phyloP scores from a whole-genome alignment of 805 yeast species.

The Ogataea siamensis region DNA sequence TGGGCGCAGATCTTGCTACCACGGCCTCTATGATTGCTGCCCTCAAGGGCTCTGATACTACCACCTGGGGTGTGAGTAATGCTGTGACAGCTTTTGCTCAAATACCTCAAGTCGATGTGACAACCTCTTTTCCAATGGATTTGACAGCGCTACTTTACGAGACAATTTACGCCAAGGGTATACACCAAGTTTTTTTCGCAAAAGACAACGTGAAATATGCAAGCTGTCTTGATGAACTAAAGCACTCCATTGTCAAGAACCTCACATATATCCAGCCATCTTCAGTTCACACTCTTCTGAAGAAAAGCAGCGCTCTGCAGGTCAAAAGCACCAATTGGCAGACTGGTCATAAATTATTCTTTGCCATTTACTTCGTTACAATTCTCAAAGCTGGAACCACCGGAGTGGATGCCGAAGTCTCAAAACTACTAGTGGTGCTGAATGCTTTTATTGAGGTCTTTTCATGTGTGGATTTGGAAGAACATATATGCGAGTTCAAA shows the following conservation, averaged over 20 bases:
- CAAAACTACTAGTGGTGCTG: constrained; percentile 13
- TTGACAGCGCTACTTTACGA: constrained; percentile 11
- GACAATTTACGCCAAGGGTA: constrained; percentile 16
- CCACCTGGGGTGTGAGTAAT: constrained; percentile 13
- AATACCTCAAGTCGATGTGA: constrained; percentile 11
- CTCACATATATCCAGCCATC: constrained; percentile 5
- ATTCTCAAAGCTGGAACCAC: background rate
- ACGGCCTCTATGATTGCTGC: constrained; percentile 19
- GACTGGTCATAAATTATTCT: constrained; percentile 15
- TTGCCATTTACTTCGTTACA: constrained; percentile 11
- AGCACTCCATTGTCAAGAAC: constrained; percentile 4
- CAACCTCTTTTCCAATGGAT: constrained; percentile 16
- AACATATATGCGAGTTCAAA: constrained; percentile 1
- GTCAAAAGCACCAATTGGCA: constrained; percentile 14
- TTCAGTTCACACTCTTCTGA: constrained; percentile 8
- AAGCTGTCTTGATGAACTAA: constrained; percentile 3
- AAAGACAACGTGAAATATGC: constrained; percentile 1
- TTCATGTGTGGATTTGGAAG: constrained; percentile 3
- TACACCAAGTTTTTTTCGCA: constrained; percentile 12
- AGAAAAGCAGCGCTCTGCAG: constrained; percentile 8
- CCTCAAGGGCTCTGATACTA: constrained; percentile 9
- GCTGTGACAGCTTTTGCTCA: constrained; percentile 16
- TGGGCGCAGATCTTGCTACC: constrained; percentile 16
- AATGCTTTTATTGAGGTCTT: constrained; percentile 14
- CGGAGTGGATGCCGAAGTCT: constrained; percentile 3